Percentiles rank a stretch among this genome's conserved stretches.
phyloP scores from a whole-genome alignment of 2,329 filamentous ascomycete genomes.

The Ceratocystis destructans region DNA sequence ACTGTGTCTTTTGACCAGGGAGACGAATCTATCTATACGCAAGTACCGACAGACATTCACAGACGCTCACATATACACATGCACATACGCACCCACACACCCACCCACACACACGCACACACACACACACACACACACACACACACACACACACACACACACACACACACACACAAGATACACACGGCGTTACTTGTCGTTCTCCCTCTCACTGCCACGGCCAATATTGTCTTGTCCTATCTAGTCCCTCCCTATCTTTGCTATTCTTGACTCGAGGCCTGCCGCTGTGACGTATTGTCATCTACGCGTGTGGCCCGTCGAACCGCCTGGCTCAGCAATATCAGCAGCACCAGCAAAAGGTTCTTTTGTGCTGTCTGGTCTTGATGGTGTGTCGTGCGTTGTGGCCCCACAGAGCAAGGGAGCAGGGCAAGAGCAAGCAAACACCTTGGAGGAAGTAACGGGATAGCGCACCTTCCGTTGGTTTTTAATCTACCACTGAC shows the following conservation, averaged over 20 bases:
- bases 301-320: not conserved
- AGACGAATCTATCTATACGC: not conserved
- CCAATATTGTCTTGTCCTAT: conserved; percentile 1
- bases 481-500: not conserved
- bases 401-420: conserved; percentile 1
- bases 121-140: not conserved
- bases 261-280: not conserved
- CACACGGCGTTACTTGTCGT: not conserved
- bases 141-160: not conserved
- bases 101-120: not conserved
- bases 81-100: not conserved
- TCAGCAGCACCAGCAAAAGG: not conserved
- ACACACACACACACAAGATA: not conserved
- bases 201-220: not conserved
- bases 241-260: not conserved
- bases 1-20: not conserved
- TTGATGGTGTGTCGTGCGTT: conserved; percentile 6
- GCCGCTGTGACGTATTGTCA: not conserved
- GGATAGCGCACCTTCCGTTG: not conserved
- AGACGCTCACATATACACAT: not conserved
- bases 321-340: too few species aligned
- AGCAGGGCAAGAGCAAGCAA: conserved; percentile 2
- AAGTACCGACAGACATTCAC: not conserved
- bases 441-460: not conserved
- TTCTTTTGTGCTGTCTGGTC: not conserved